phyloP scores from a whole-genome alignment of 805 yeast species.

The Danielia reshetovae region DNA sequence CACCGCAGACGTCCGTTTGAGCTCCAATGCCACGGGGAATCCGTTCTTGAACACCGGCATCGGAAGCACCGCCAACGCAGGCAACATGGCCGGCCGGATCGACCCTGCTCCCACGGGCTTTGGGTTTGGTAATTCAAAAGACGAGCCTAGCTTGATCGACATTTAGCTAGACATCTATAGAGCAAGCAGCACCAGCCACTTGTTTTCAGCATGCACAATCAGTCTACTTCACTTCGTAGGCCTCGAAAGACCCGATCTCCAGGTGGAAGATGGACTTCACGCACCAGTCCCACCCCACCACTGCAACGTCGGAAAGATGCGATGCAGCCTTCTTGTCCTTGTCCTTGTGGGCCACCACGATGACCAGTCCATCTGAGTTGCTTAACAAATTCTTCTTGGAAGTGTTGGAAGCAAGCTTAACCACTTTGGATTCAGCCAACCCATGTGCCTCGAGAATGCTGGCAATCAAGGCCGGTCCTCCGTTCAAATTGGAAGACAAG shows the following conservation, averaged over 20 bases:
- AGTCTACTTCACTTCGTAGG: too few species aligned
- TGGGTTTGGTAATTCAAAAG: constrained; percentile 83
- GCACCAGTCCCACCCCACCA: constrained; percentile 66
- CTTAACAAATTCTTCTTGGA: constrained; percentile 14
- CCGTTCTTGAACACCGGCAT: constrained; percentile 66
- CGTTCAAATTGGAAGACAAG: constrained; percentile 55
- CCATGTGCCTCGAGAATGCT: constrained; percentile 64
- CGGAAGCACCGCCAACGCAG: constrained; percentile 24
- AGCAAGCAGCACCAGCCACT: too few species aligned
- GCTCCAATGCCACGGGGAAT: constrained; percentile 44
- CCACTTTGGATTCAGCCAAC: constrained; percentile 23
- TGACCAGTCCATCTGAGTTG: constrained; percentile 12
- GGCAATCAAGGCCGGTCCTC: constrained; percentile 54
- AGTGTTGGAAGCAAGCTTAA: constrained; percentile 17
- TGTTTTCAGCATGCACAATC: too few species aligned
- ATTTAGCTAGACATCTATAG: constrained; percentile 30
- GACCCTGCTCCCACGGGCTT: constrained; percentile 88
- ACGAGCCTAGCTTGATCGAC: constrained; percentile 46
- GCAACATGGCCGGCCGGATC: constrained; percentile 29
- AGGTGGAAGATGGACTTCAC: constrained; percentile 49
- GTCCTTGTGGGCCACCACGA: constrained; percentile 30
- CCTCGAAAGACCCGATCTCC: too few species aligned
- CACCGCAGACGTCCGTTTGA: constrained; percentile 30
- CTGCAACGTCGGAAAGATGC: constrained; percentile 19
- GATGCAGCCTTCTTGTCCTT: constrained; percentile 26